A percentile compares a stretch with the other conserved stretches of the same genome.
Evolutionary conservation across 176 grass and related monocot genomes (phyloP).

Genomic region (Oryza glumipatula): DNA sequence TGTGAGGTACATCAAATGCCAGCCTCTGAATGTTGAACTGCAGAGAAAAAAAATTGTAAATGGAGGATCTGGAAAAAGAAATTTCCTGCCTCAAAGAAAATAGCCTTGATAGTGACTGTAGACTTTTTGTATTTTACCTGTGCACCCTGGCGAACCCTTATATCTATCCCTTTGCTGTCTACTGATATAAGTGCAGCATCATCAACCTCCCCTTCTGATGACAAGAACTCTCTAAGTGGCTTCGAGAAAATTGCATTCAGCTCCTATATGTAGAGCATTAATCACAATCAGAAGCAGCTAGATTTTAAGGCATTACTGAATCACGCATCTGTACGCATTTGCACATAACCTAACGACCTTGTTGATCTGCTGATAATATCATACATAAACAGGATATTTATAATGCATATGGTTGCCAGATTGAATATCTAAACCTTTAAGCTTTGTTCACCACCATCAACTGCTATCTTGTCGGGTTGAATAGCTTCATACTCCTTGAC

Average conservation of each 20-base stretch:
- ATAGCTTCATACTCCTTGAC: conserved; percentile 87
- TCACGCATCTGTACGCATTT: background rate
- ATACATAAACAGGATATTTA: conserved; percentile 13
- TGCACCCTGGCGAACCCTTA: conserved; percentile 95
- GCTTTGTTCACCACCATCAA: conserved; percentile 82
- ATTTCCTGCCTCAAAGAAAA: conserved; percentile 1
- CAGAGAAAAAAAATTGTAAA: conserved; percentile 17
- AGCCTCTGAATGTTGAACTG: conserved; percentile 86
- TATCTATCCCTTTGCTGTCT: conserved; percentile 98
- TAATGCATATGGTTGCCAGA: background rate
- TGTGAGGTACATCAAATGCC: conserved; percentile 80
- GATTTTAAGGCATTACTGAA: background rate
- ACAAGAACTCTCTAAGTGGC: conserved; percentile 86
- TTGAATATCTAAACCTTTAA: conserved; percentile 60
- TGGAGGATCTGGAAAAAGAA: background rate
- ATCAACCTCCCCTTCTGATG: conserved; percentile 80
- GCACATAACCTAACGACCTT: background rate
- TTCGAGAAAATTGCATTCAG: conserved; percentile 94
- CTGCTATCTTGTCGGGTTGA: conserved; percentile 94
- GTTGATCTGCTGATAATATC: background rate
- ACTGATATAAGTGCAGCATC: conserved; percentile 98
- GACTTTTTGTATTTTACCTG: conserved; percentile 59
- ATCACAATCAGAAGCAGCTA: conserved; percentile 18
- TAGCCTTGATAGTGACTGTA: background rate
- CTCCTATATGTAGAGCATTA: conserved; percentile 54